These are phyloP conservation scores for Penicillium decumbens DNA, from an alignment of 2,329 filamentous ascomycete species.

Conservation along the genomic window DNA sequence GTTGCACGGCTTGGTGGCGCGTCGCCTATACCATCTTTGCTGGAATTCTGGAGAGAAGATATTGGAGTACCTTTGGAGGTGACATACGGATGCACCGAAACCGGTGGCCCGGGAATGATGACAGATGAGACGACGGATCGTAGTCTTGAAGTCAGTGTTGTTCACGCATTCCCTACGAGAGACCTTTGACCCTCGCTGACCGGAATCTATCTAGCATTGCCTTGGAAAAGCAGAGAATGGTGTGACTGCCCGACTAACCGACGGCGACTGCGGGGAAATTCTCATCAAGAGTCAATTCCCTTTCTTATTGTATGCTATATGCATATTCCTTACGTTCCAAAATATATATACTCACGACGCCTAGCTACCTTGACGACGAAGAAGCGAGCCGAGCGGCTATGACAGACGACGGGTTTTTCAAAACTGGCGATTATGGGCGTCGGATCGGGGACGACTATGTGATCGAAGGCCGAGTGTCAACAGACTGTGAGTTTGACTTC, in stretches of 20 bases:
- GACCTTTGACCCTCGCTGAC: background rate
- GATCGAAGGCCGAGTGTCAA: constrained; percentile 17
- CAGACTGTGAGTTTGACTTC: constrained; percentile 16
- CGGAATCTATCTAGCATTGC: background rate
- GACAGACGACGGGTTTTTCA: constrained; percentile 18
- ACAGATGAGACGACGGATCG: too few species aligned
- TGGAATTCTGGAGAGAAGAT: too few species aligned
- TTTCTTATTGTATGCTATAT: too few species aligned
- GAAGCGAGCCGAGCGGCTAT: constrained; percentile 4
- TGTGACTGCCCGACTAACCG: background rate
- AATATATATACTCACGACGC: too few species aligned
- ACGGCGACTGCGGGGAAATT: background rate
- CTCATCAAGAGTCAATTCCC: background rate
- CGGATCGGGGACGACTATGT: constrained; percentile 11
- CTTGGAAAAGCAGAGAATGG: background rate
- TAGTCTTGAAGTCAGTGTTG: too few species aligned
- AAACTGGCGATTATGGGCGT: constrained; percentile 17
- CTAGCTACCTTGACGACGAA: constrained; percentile 6
- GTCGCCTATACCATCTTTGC: too few species aligned
- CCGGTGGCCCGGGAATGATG: too few species aligned
- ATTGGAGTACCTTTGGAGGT: too few species aligned
- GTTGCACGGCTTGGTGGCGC: too few species aligned
- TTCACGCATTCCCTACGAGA: too few species aligned
- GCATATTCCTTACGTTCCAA: too few species aligned
- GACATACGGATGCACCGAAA: too few species aligned